Percentiles rank a stretch among this genome's conserved stretches.
phyloP scores from a whole-genome alignment of 2,329 filamentous ascomycete species.

The Pseudocercospora pini-densiflorae region DNA sequence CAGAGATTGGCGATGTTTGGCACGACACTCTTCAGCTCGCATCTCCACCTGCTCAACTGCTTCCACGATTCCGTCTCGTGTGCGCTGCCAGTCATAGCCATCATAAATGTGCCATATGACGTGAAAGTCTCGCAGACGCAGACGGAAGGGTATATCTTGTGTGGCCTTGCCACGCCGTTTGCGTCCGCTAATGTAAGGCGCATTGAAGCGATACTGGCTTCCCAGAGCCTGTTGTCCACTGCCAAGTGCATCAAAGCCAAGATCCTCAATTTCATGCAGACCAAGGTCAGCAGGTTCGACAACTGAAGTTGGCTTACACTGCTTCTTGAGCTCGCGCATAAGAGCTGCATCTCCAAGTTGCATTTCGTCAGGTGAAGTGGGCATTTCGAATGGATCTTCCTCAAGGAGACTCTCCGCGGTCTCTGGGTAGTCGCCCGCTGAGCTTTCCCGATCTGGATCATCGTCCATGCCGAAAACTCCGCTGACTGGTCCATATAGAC shows the following conservation, averaged over 20 bases:
- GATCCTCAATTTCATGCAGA: conserved; percentile 38
- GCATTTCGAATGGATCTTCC: conserved; percentile 46
- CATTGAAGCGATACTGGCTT: conserved; percentile 37
- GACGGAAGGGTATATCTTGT: conserved; percentile 60
- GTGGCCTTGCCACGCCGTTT: neutral
- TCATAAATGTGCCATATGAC: conserved; percentile 98
- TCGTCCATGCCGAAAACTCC: conserved; percentile 35
- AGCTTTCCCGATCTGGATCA: conserved; percentile 28
- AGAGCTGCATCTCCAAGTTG: conserved; percentile 39
- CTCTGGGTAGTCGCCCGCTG: conserved; percentile 30
- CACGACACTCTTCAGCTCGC: conserved; percentile 75
- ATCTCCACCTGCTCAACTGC: conserved; percentile 87
- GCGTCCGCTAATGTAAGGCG: conserved; percentile 27
- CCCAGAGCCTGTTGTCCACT: conserved; percentile 36
- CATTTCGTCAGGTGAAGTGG: conserved; percentile 33
- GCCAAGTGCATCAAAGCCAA: conserved; percentile 41
- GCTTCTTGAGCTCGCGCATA: conserved; percentile 37
- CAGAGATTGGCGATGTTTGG: conserved; percentile 60
- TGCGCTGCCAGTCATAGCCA: conserved; percentile 94
- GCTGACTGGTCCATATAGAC: conserved; percentile 40
- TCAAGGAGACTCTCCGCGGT: conserved; percentile 44
- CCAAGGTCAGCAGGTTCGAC: conserved; percentile 33
- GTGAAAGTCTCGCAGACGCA: conserved; percentile 84
- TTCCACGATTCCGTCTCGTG: conserved; percentile 82
- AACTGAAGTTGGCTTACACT: conserved; percentile 29